A percentile compares a stretch with the other conserved stretches of the same genome.
phyloP scores from a whole-genome alignment of 345 rosid species.

The Heritiera littoralis region DNA sequence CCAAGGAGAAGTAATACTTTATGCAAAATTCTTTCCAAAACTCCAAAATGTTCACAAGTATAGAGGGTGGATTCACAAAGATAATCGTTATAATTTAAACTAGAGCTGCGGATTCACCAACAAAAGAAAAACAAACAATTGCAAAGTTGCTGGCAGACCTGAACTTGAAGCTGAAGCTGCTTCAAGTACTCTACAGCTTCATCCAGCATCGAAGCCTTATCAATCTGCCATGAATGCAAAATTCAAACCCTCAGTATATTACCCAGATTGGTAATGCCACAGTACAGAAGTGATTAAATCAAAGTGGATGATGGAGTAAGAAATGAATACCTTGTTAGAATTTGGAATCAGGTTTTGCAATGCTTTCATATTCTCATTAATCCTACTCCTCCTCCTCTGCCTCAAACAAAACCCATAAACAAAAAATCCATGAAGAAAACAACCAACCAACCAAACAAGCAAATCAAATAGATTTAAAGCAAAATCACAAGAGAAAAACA shows the following conservation, averaged over 20 bases:
- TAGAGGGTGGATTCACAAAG: not conserved
- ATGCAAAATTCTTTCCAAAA: not conserved
- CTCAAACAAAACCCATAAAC: conserved; percentile 11
- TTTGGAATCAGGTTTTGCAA: conserved; percentile 91
- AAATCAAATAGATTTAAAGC: not conserved
- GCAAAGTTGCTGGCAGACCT: conserved; percentile 47
- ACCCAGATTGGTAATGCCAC: not conserved
- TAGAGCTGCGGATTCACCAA: not conserved
- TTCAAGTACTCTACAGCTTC: conserved; percentile 92
- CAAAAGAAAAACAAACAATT: not conserved
- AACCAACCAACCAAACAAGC: not conserved
- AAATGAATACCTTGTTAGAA: conserved; percentile 71
- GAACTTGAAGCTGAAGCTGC: conserved; percentile 96
- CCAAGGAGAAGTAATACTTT: not conserved
- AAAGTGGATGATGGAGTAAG: not conserved
- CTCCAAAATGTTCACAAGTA: not conserved
- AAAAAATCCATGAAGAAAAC: conserved; percentile 5
- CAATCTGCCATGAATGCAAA: conserved; percentile 52
- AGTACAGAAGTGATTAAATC: conserved; percentile 4
- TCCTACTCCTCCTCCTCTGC: conserved; percentile 94
- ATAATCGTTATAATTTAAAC: not conserved
- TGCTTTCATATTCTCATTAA: conserved; percentile 98
- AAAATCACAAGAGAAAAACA: not conserved
- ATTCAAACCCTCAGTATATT: conserved; percentile 6
- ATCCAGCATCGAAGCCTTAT: conserved; percentile 96